Evolutionary conservation across 495 filamentous ascomycete genomes (phyloP).

Genomic region (Aspergillus baeticus): DNA sequence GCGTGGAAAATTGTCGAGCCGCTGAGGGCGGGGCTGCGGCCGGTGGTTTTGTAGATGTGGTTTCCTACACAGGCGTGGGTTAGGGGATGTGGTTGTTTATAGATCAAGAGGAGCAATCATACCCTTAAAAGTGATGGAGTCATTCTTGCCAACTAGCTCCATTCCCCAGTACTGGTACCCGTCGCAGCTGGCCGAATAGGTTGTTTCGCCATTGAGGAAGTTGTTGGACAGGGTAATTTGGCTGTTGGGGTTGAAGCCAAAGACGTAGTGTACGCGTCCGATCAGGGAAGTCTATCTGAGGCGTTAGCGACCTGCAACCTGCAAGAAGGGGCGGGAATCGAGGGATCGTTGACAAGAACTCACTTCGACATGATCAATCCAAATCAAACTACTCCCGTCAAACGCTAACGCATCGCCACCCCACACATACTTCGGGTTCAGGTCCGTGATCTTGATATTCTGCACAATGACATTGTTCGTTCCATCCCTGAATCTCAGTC

Average conservation of each 20-base stretch:
- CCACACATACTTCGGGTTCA: constrained; percentile 48
- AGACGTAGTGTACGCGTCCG: constrained; percentile 43
- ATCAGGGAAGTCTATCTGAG: constrained; percentile 35
- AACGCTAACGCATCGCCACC: constrained; percentile 47
- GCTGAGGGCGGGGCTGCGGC: constrained; percentile 16
- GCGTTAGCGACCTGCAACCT: neutral
- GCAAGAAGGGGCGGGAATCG: too few relatives aligned
- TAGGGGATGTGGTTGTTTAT: neutral
- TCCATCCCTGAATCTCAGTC: constrained; percentile 40
- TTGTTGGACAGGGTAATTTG: constrained; percentile 45
- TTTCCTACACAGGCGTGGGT: constrained; percentile 23
- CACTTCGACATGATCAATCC: constrained; percentile 42
- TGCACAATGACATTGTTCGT: constrained; percentile 48
- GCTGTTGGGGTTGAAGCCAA: constrained; percentile 35
- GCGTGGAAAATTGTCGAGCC: constrained; percentile 39
- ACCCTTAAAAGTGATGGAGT: constrained; percentile 39
- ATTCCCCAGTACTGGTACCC: constrained; percentile 46
- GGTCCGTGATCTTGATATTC: constrained; percentile 46
- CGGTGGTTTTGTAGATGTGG: constrained; percentile 39
- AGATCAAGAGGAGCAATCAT: too few relatives aligned
- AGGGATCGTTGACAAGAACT: constrained; percentile 29
- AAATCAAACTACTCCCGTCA: constrained; percentile 37
- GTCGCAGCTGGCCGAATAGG: constrained; percentile 42
- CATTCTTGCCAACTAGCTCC: constrained; percentile 36
- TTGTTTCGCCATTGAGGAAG: constrained; percentile 38